Evolutionary conservation across 2,329 filamentous ascomycete species (phyloP), one percentile per base, ranked within the genome.

Genomic region (Gnomoniopsis sp.): DNA sequence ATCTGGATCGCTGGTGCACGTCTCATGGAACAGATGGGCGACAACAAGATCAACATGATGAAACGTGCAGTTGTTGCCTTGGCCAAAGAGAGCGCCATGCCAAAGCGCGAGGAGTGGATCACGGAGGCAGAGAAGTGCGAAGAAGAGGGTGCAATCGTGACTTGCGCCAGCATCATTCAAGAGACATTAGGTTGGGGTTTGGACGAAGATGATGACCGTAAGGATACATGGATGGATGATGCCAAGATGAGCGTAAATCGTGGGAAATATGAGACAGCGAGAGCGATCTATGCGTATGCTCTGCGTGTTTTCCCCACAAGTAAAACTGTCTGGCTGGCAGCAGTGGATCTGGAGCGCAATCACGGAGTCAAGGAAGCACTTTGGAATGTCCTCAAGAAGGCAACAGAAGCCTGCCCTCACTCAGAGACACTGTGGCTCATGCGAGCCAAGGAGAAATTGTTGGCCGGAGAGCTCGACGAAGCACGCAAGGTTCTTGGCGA

Each of bases 71-170:
- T 97, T 34, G 91, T 96, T 68, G 87, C 92, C 21, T 80, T 99
- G 34, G 91, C 88, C 41, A 91, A 92, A 68, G 92, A 96, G 69
- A 93, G 90, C 30, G 93, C 95, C 12, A 99, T 99, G 96, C 85
- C 95, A 43, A 96, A 96, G 74, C 88, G 96, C 44, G 95, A 99
- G 71, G 93, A 97, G 66, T 99, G 95, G 95, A 96, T 99, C 55
- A 82, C 85, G 6, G 92, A 98, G 72, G 96, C 95, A 0, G 95
- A 99, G 72, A 90, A 90, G 63, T 98, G 93, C 69, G 95, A 99
- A 73, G 88, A 91, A 58, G 95, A 98, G 71, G 93, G 91, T 7
- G 92, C 93, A 17, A 79, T 90, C 12, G 78, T 93, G 46, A 98
- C 95, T 0, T 96, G 93, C 69, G 88, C 88, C 62, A 88, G 90